Base-by-base conservation (phyloP, 352 stramenopile species). In the Chrysophaeum taylorii region DNA sequence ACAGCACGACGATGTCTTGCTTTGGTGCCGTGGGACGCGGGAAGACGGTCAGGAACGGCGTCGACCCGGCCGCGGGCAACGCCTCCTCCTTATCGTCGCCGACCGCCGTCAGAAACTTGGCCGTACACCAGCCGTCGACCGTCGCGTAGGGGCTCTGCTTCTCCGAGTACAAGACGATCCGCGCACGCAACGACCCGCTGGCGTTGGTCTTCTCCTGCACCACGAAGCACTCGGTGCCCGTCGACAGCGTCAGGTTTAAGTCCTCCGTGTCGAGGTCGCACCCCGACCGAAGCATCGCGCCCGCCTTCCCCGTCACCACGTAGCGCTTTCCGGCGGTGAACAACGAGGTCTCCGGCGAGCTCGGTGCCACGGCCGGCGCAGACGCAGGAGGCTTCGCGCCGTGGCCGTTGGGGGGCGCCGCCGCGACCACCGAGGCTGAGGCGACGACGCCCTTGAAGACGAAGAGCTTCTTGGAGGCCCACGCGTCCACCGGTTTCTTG, bases 381-480 rank as follows among this genome's bases (percentile, higher is more conserved):
- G 27, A 25, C 15, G 50, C 50, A 2, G 52, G n/a, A n/a, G n/a
- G n/a, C n/a, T n/a, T n/a, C n/a, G n/a, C n/a, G n/a, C n/a, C n/a
- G n/a, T n/a, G n/a, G n/a, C n/a, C n/a, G n/a, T n/a, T n/a, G n/a
- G n/a, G 57, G 33, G 57, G 31, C 31, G 57, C 12, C 57, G 57
- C 33, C 35, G 57, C 2, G 18, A 61, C 12, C 50, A 16, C 31
- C 18, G 18, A 31, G 50, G 27, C n/a, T 61, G 18, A 31, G n/a
- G 12, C n/a, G 50, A 37, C 50, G 15, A 36, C 4, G 14, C 27
- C 27, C 18, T 45, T 21, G 57, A 66, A 66, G 18, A 45, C 57
- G 57, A 66, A 66, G 33, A 66, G 57, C 33, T 45, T 42, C 57
- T 66, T 66, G 33, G 57, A 66, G 57, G 9, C 57, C 57, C 57